Conservation (phyloP, 2,329 filamentous ascomycete genomes). For the Chalara sp. region DNA sequence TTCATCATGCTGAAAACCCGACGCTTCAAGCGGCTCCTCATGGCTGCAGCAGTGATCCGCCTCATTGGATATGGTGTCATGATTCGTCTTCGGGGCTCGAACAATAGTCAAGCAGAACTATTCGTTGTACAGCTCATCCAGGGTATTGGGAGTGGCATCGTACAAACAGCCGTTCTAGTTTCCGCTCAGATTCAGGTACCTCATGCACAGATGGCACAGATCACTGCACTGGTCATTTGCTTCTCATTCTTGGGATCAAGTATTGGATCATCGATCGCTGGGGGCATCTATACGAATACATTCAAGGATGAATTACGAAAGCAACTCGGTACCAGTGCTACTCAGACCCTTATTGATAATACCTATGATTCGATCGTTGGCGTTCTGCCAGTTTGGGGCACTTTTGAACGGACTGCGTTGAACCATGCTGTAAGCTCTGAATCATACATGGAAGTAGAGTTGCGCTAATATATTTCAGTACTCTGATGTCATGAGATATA, state of each 20-base stretch:
- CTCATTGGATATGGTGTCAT: constrained; percentile 43
- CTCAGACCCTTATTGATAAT: constrained; percentile 26
- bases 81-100: constrained; percentile 37
- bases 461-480: no score
- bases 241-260: constrained; percentile 34
- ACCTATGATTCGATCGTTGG: constrained; percentile 40
- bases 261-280: constrained; percentile 36
- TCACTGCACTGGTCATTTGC: constrained; percentile 38
- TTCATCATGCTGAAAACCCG: constrained; percentile 35
- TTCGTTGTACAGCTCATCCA: constrained; percentile 42
- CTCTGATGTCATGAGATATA: no score
- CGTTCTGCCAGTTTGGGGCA: constrained; percentile 33
- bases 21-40: constrained; percentile 40
- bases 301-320: constrained; percentile 31
- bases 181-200: constrained; percentile 37
- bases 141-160: constrained; percentile 39
- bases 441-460: no score
- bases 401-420: constrained; percentile 33
- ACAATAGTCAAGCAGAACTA: constrained; percentile 37
- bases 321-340: constrained; percentile 29
- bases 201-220: constrained; percentile 38
- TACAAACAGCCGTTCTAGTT: constrained; percentile 36
- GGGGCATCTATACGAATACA: constrained; percentile 42
- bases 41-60: constrained; percentile 34
- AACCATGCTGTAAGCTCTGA: constrained; percentile 29